Conservation (phyloP, 129 eudicot species). For the Gnaphalium uliginosum region DNA sequence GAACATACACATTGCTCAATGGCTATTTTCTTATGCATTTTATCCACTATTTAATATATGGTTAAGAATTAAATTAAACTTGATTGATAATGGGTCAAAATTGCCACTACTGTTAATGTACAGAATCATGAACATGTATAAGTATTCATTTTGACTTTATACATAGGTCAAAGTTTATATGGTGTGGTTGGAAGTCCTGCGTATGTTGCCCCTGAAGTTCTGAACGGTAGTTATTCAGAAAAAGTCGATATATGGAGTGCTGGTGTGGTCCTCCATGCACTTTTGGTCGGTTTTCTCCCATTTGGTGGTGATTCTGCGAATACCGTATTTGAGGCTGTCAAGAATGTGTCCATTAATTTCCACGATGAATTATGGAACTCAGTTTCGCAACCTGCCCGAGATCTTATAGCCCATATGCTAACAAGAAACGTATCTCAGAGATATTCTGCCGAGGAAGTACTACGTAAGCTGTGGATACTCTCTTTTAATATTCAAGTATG, state of each 20-base stretch:
- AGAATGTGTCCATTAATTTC: conserved; percentile 42
- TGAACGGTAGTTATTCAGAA: conserved; percentile 44
- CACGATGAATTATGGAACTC: conserved; percentile 38
- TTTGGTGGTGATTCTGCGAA: conserved; percentile 47
- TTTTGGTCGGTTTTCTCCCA: conserved; percentile 44
- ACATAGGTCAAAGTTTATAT: conserved; percentile 42
- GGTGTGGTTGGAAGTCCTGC: conserved; percentile 66
- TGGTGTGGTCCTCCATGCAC: conserved; percentile 53
- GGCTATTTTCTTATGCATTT: not conserved
- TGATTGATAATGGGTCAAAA: not conserved
- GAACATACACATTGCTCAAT: not conserved
- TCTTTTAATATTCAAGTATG: not conserved
- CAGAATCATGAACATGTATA: not conserved
- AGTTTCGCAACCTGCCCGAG: conserved; percentile 46
- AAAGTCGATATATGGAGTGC: conserved; percentile 62
- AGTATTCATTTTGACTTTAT: conserved; percentile 7
- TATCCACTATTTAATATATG: no score
- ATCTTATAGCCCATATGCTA: conserved; percentile 50
- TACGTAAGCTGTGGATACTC: conserved; percentile 37
- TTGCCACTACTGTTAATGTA: not conserved
- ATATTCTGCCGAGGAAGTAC: conserved; percentile 54
- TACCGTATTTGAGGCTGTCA: conserved; percentile 51
- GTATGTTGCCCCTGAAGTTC: conserved; percentile 56
- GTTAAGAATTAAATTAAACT: no score
- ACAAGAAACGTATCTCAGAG: conserved; percentile 47